These are phyloP conservation scores for Phoma sp. DNA, from an alignment of 2,329 filamentous ascomycete genomes.

Conservation along the genomic window DNA sequence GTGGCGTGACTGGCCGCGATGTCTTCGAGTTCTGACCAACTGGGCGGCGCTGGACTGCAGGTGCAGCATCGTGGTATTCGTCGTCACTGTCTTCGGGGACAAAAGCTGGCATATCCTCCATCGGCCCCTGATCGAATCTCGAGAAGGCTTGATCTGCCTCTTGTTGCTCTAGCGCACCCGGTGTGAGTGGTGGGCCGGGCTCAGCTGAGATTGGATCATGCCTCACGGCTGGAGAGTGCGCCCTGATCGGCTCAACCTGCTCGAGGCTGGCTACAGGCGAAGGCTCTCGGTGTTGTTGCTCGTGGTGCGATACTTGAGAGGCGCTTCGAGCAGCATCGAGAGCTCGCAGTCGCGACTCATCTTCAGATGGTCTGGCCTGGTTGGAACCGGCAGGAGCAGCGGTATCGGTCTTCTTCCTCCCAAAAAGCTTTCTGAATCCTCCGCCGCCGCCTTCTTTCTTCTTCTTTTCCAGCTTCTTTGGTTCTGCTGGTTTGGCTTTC, in stretches of 20 bases:
- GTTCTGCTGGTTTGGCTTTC: constrained; percentile 20
- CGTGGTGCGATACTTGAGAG: constrained; percentile 33
- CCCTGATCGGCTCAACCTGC: constrained; percentile 26
- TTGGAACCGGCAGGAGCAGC: constrained; percentile 20
- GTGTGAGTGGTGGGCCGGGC: constrained; percentile 57
- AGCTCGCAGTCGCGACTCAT: constrained; percentile 26
- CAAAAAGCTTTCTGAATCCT: constrained; percentile 50
- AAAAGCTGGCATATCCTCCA: constrained; percentile 86
- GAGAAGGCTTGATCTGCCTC: constrained; percentile 68
- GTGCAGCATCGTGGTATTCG: constrained; percentile 25
- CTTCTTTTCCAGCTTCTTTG: constrained; percentile 49
- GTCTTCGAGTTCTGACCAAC: constrained; percentile 17
- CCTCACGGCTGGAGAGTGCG: constrained; percentile 32
- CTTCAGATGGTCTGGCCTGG: constrained; percentile 22
- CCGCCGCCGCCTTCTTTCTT: constrained; percentile 40
- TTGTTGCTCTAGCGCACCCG: constrained; percentile 63
- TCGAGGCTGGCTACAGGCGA: constrained; percentile 33
- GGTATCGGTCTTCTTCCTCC: constrained; percentile 45
- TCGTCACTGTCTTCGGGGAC: constrained; percentile 58
- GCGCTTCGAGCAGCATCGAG: constrained; percentile 31
- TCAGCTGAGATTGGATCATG: constrained; percentile 24
- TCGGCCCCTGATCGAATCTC: constrained; percentile 85
- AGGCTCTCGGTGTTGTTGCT: constrained; percentile 30
- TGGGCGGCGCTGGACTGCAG: constrained; percentile 32
- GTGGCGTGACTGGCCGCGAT: constrained; percentile 19